phyloP scores from a whole-genome alignment of 2,329 filamentous ascomycete genomes.

The Ophiostoma tasmaniense region DNA sequence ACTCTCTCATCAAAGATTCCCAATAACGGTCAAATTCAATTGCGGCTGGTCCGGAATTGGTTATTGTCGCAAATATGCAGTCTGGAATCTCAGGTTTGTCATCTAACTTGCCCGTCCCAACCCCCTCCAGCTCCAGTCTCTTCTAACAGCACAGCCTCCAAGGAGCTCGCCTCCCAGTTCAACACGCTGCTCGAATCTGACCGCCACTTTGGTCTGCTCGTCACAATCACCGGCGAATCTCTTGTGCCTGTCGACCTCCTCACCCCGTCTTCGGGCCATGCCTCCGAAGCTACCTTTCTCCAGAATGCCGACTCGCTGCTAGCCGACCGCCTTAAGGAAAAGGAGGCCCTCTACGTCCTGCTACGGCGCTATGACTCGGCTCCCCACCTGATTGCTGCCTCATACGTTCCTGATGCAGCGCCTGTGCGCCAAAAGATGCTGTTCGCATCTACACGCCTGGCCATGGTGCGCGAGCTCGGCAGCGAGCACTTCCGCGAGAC shows the following conservation, averaged over 20 bases:
- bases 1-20: neutral
- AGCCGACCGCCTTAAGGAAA: slow-evolving; percentile 53
- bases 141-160: slow-evolving; percentile 48
- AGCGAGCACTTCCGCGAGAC: slow-evolving; percentile 70
- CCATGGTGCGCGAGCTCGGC: slow-evolving; percentile 67
- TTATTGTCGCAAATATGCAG: slow-evolving; percentile 50
- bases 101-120: neutral
- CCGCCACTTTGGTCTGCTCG: slow-evolving; percentile 60
- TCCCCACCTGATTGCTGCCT: slow-evolving; percentile 59
- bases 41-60: slow-evolving; percentile 11
- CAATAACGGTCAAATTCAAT: neutral
- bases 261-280: slow-evolving; percentile 47
- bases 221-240: slow-evolving; percentile 60
- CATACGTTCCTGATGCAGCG: slow-evolving; percentile 70
- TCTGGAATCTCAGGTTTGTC: slow-evolving; percentile 64
- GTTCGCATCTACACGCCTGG: slow-evolving; percentile 68
- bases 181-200: slow-evolving; percentile 55
- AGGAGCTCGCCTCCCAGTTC: slow-evolving; percentile 69
- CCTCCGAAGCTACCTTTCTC: slow-evolving; percentile 46
- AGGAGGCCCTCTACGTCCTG: slow-evolving; percentile 64
- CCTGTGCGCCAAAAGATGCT: slow-evolving; percentile 82
- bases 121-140: neutral
- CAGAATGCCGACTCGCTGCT: slow-evolving; percentile 54
- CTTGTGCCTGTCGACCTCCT: slow-evolving; percentile 51
- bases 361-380: slow-evolving; percentile 56